Conservation (phyloP, 1,284 basidiomycete genomes). For the Bjerkandera adusta region DNA sequence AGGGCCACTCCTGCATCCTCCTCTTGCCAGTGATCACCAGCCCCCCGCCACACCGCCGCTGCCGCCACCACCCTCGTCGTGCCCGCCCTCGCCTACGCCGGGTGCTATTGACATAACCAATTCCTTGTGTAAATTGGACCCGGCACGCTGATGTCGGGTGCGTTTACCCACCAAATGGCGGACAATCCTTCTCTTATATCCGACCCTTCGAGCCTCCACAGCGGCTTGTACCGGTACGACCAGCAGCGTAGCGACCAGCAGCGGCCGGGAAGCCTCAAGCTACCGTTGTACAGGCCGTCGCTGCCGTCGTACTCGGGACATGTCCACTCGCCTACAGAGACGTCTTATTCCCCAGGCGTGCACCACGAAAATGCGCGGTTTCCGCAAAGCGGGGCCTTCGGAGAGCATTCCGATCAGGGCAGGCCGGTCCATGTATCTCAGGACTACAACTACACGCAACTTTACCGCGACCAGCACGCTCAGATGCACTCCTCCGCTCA, state of each 20-base stretch:
- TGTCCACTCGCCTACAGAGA: conserved; percentile 1
- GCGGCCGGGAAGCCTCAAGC: background rate
- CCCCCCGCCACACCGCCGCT: background rate
- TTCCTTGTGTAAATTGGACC: conserved; percentile 1
- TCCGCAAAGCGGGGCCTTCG: background rate
- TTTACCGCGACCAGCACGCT: conserved; percentile 12
- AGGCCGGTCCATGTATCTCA: conserved; percentile 8
- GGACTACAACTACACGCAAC: conserved; percentile 6
- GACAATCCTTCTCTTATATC: conserved; percentile 15
- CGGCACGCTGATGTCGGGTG: conserved; percentile 11
- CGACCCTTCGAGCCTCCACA: background rate
- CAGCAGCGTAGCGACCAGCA: conserved; percentile 4
- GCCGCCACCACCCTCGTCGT: background rate
- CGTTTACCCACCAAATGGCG: conserved; percentile 13
- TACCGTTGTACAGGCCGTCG: background rate
- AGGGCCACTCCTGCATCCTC: background rate
- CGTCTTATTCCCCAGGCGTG: background rate
- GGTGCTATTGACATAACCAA: conserved; percentile 16
- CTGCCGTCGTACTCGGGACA: conserved; percentile 1
- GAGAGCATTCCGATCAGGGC: conserved; percentile 3
- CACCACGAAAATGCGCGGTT: background rate
- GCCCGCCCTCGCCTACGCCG: background rate
- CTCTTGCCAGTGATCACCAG: conserved; percentile 1
- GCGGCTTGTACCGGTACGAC: conserved; percentile 1
- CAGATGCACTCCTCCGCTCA: conserved; percentile 9